Conservation (phyloP, 2,329 filamentous ascomycete genomes). For the Aotearoamyces nothofagi region DNA sequence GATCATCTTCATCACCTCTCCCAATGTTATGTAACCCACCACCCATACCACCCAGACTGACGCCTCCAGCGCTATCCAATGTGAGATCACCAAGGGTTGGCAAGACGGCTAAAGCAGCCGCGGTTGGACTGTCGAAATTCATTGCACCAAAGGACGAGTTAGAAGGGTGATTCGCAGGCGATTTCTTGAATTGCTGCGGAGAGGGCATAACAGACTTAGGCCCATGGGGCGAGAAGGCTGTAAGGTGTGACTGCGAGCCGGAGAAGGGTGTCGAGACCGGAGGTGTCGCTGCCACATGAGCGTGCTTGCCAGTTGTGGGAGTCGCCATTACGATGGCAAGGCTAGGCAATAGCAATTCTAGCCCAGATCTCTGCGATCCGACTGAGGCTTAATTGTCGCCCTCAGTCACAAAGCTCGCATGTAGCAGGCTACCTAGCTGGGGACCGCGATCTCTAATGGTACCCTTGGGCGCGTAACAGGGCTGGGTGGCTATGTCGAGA, state of each 20-base stretch:
- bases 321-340: no score
- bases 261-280: slow-evolving; percentile 55
- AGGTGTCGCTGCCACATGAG: slow-evolving; percentile 32
- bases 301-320: slow-evolving; percentile 16
- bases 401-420: no score
- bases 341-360: no score
- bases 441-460: no score
- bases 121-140: slow-evolving; percentile 49
- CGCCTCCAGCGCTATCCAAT: slow-evolving; percentile 18
- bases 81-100: slow-evolving; percentile 31
- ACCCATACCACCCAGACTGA: background rate
- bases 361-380: no score
- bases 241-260: slow-evolving; percentile 25
- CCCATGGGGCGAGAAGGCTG: slow-evolving; percentile 39
- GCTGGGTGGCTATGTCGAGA: no score
- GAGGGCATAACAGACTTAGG: slow-evolving; percentile 32
- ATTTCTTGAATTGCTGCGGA: slow-evolving; percentile 43
- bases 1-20: slow-evolving; percentile 32
- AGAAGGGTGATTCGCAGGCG: slow-evolving; percentile 36
- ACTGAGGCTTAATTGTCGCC: no score
- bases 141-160: slow-evolving; percentile 23
- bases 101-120: slow-evolving; percentile 41
- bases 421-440: no score
- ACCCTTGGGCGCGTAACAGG: no score
- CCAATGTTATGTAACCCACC: slow-evolving; percentile 4